A percentile compares a stretch with the other conserved stretches of the same genome.
Evolutionary conservation across 2,329 filamentous ascomycete species (phyloP).

Genomic region (Fusarium odoratissimum): DNA sequence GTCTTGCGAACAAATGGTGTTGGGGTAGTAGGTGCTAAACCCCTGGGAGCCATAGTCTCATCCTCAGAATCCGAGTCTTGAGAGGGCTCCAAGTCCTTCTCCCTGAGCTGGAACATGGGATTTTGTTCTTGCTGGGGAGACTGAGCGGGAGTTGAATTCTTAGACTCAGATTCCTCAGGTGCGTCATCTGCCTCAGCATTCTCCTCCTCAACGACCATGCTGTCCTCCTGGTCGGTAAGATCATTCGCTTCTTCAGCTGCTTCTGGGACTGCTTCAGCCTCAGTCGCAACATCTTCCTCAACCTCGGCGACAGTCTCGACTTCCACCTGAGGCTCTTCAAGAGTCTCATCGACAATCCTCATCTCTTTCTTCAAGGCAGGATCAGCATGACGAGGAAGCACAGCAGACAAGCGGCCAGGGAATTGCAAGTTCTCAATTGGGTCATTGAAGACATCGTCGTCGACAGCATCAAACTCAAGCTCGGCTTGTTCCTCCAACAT

Average conservation of each 20-base stretch:
- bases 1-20: constrained; percentile 48
- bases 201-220: constrained; percentile 43
- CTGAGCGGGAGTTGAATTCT: constrained; percentile 13
- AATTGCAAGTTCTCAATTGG: constrained; percentile 54
- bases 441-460: constrained; percentile 50
- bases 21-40: constrained; percentile 56
- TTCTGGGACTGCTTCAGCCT: not conserved
- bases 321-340: constrained; percentile 5
- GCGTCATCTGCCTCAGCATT: constrained; percentile 21
- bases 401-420: constrained; percentile 59
- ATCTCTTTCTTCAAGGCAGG: constrained; percentile 51
- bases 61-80: constrained; percentile 63
- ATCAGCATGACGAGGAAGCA: constrained; percentile 57
- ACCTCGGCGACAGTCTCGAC: not conserved
- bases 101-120: constrained; percentile 55
- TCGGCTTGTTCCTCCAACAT: constrained; percentile 50
- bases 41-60: constrained; percentile 52
- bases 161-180: constrained; percentile 9
- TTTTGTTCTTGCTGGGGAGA: constrained; percentile 36
- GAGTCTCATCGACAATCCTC: constrained; percentile 47
- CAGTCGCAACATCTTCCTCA: not conserved
- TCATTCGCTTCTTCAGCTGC: constrained; percentile 26
- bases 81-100: constrained; percentile 60
- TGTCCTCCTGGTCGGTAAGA: constrained; percentile 32
- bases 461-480: constrained; percentile 35